Conservation (phyloP, 1,284 basidiomycete species). For the Tilletia indica region DNA sequence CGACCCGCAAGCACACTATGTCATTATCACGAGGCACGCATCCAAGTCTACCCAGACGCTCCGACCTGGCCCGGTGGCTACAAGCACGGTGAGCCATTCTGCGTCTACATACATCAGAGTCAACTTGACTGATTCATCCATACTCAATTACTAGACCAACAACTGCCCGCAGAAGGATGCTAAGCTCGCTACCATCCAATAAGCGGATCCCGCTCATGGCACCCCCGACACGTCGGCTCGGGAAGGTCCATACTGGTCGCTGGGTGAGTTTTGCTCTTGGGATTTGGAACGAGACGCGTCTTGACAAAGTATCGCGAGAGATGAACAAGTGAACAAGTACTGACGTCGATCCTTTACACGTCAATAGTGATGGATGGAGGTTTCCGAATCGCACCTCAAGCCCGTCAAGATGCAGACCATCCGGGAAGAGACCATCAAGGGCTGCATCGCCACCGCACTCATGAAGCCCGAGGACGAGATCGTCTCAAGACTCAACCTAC, state of each 20-base stretch:
- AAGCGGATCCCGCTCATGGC: conserved; percentile 58
- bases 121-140: no score
- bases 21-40: no score
- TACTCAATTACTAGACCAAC: conserved; percentile 62
- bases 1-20: no score
- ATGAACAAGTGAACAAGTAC: conserved; percentile 28
- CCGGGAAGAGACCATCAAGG: conserved; percentile 60
- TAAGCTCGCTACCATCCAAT: conserved; percentile 60
- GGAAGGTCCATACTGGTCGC: conserved; percentile 60
- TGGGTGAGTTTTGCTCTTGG: conserved; percentile 25
- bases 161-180: conserved; percentile 58
- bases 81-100: no score
- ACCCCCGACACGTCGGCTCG: conserved; percentile 55
- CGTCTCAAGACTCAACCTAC: conserved; percentile 61
- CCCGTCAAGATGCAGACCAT: conserved; percentile 60
- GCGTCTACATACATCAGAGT: no score
- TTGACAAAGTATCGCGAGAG: neutral
- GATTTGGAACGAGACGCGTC: neutral
- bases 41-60: no score
- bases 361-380: conserved; percentile 61
- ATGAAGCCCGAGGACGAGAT: conserved; percentile 60
- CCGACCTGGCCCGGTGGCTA: no score
- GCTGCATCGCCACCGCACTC: conserved; percentile 60
- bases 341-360: conserved; percentile 33
- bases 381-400: conserved; percentile 61